Evolutionary conservation across 768 basidiomycete genomes (phyloP), one percentile per base, ranked within the genome.

Genomic region (Strobilomyces echinocephalus): DNA sequence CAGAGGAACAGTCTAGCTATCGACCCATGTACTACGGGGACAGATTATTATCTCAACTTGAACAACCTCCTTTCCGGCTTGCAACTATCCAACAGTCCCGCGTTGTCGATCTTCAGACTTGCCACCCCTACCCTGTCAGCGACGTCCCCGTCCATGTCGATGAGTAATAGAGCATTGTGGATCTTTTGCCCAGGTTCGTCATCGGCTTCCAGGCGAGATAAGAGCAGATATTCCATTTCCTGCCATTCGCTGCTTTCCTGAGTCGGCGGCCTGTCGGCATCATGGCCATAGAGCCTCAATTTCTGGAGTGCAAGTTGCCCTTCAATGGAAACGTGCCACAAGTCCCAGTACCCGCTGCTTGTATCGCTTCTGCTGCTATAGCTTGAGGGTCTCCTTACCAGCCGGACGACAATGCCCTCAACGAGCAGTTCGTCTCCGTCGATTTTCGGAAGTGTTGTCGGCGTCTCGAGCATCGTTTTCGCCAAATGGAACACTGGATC

Each of bases 371-470:
- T 8, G 28, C 28, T 28, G 28, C 28, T 28, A 28, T 40, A 9
- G 36, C 18, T 8, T 6, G 16, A n/a, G 16, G 18, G n/a, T 39
- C 18, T n/a, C 38, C 38, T 5, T 6, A 4, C 34, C 21, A 42
- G 5, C n/a, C 5, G 38, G 21, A 57, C 6, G 6, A 52, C 15
- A 5, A 57, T 49, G 1, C 47, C 57, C 6, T 59, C 57, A 36
- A 58, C 44, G 26, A 58, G 2, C 20, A 57, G 10, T 36, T 59
- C 57, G 15, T 41, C n/a, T 31, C 8, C 15, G 14, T 38, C 18
- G 26, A 51, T 18, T 14, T 8, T 5, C 1, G 24, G 20, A 30
- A 40, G 51, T 18, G n/a, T 10, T 5, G 21, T 5, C 10, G 39
- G 49, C 8, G n/a, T 45, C 21, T 48, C 9, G 5, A 18, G 15